Evolutionary conservation across 2,329 filamentous ascomycete genomes (phyloP), one percentile per base, ranked within the genome.

Genomic region (Claviceps paspali): DNA sequence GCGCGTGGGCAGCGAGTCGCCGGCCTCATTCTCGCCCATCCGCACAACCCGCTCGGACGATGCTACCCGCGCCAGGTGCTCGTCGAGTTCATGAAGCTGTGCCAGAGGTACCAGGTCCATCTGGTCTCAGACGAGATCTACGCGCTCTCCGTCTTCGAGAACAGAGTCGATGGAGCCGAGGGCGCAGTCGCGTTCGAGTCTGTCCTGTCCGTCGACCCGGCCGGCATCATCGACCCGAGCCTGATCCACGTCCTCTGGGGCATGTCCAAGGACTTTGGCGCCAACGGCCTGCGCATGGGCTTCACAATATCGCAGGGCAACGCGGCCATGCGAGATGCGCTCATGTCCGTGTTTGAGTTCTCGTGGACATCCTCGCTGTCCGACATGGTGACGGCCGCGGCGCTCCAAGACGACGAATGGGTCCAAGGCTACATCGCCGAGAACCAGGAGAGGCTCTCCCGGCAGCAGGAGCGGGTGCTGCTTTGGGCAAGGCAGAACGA

Each of bases 221-320:
- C 46, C 0, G 61, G 52, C 0, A 45, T 68, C 23, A 68, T 76
- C 23, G 62, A 74, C 39, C 55, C 62, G 1, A 43, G 49, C 6
- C 57, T 64, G 2, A 55, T 76, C 0, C 73, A 77, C 48, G 62
- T 71, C 1, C 49, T 70, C 17, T 62, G 64, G 51, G 57, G 60
- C 18, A 55, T 61, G 45, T 59, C 54, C 35, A 64, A 68, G 45
- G 70, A 73, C 49, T 76, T 76, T 49, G 67, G 68, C 18, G 64
- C 67, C 15, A 73, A 71, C 29, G 73, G 73, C 0, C 51, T 74
- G 6, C 62, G 70, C 1, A 43, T 73, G 4, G 70, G 70, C 0
- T 57, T 53, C 14, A 51, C 72, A n/a, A 55, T 70, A 17, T 66
- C 64, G 5, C 67, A 67, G 38, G 48, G 54, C 23, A 70, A 67